Evolutionary conservation across 1,139 yeast species (phyloP).

Genomic region (Lodderomyces parapsilosis): DNA sequence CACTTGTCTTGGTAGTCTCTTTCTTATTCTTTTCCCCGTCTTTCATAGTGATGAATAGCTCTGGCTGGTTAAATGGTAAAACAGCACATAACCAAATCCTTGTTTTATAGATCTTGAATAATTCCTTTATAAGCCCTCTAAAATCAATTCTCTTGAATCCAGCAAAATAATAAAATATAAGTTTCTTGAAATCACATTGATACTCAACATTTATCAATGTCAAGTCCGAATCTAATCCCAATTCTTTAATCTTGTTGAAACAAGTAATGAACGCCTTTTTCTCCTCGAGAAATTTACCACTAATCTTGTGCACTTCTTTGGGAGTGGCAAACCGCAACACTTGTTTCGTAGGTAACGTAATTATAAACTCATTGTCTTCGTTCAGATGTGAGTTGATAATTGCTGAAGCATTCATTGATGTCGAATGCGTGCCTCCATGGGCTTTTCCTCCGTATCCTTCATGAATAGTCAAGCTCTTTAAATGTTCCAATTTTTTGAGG

Average conservation of each 20-base stretch:
- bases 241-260: conserved; percentile 44
- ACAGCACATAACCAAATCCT: conserved; percentile 98
- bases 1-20: background rate
- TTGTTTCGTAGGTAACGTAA: conserved; percentile 49
- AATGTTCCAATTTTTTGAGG: conserved; percentile 72
- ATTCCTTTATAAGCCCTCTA: conserved; percentile 85
- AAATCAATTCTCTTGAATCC: conserved; percentile 85
- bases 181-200: conserved; percentile 91
- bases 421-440: conserved; percentile 38
- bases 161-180: conserved; percentile 83
- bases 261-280: conserved; percentile 48
- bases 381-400: conserved; percentile 41
- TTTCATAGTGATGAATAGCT: conserved; percentile 23
- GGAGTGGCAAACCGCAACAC: conserved; percentile 51
- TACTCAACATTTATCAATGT: conserved; percentile 77
- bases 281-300: conserved; percentile 47
- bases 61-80: conserved; percentile 37
- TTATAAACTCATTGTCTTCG: conserved; percentile 47
- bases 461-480: conserved; percentile 63
- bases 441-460: conserved; percentile 27
- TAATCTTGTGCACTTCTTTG: conserved; percentile 42
- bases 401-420: conserved; percentile 35
- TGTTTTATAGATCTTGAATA: conserved; percentile 91
- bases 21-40: conserved; percentile 3
- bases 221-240: conserved; percentile 38